phyloP scores from a whole-genome alignment of 345 rosid species.

The Kernera saxatilis region DNA sequence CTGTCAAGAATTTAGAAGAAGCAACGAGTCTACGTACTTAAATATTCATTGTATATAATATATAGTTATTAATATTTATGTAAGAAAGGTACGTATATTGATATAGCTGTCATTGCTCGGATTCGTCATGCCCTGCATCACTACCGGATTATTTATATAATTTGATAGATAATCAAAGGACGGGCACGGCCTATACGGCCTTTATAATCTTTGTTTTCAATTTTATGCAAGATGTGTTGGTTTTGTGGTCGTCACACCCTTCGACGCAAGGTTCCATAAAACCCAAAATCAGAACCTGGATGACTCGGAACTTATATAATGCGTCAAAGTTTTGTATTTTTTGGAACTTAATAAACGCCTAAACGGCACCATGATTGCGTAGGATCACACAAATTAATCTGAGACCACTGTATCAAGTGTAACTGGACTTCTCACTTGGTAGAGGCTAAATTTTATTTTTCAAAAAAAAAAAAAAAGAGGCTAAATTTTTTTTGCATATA shows the following conservation, averaged over 20 bases:
- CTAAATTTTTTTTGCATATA: neutral
- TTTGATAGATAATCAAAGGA: neutral
- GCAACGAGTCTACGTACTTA: neutral
- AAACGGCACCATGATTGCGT: neutral
- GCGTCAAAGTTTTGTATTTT: neutral
- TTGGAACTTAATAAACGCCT: neutral
- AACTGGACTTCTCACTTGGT: neutral
- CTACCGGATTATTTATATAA: neutral
- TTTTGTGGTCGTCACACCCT: neutral
- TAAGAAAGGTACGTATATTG: neutral
- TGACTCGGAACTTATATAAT: neutral
- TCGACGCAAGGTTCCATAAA: neutral
- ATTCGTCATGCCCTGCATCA: conserved; percentile 24
- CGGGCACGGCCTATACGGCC: neutral
- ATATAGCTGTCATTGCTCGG: conserved; percentile 4
- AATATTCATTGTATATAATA: neutral
- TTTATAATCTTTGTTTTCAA: neutral
- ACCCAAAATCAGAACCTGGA: neutral
- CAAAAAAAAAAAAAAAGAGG: too few relatives aligned
- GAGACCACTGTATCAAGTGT: neutral
- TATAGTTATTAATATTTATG: neutral
- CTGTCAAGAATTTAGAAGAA: neutral
- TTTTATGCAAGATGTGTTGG: neutral
- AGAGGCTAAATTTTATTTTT: neutral
- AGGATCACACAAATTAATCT: neutral